phyloP scores from a whole-genome alignment of 805 yeast genomes.

The Candida ovalis region DNA sequence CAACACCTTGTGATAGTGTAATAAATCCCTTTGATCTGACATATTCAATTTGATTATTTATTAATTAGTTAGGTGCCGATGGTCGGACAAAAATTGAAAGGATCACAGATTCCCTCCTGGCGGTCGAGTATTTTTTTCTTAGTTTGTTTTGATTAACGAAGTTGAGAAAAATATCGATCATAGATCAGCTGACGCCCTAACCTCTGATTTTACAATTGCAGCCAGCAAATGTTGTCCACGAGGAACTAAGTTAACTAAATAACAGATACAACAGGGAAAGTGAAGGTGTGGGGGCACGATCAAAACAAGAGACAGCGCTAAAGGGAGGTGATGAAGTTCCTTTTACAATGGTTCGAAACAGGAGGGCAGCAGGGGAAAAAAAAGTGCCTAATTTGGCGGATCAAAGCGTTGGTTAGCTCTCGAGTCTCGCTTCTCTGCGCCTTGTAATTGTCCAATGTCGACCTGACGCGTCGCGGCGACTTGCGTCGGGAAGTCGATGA shows the following conservation, averaged over 20 bases:
- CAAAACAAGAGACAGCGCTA: neutral
- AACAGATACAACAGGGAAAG: too few species aligned
- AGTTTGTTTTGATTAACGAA: too few species aligned
- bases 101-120: too few species aligned
- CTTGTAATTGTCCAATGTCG: neutral
- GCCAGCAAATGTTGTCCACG: too few species aligned
- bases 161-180: too few species aligned
- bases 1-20: slow-evolving; percentile 43
- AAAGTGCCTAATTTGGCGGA: neutral
- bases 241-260: too few species aligned
- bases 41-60: neutral
- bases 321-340: neutral
- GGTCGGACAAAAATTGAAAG: neutral
- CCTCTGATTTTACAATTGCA: too few species aligned
- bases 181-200: too few species aligned
- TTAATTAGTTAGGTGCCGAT: neutral
- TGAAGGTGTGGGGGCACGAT: too few species aligned
- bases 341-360: neutral
- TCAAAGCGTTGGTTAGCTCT: neutral
- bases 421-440: neutral
- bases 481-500: too few species aligned
- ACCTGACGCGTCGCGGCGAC: neutral
- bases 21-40: slow-evolving; percentile 17
- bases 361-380: neutral
- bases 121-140: too few species aligned